phyloP scores from a whole-genome alignment of 2,329 filamentous ascomycete species.

The Fusarium sp. region DNA sequence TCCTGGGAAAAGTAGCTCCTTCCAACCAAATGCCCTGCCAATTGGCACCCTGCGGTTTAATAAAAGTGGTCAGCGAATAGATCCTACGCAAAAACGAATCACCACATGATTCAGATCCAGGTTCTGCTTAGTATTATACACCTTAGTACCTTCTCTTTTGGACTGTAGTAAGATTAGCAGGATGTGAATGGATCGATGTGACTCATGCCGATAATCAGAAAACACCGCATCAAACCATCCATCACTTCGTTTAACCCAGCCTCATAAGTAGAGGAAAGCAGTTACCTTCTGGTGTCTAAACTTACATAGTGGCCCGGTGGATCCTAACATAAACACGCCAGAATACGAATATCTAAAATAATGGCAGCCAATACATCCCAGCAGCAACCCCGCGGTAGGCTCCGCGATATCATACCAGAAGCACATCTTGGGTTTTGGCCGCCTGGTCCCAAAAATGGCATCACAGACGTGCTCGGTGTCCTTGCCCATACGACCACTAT shows the following conservation, averaged over 20 bases:
- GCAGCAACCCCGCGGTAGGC: not conserved
- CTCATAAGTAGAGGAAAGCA: fast-evolving
- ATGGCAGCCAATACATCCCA: not conserved
- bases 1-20: not conserved
- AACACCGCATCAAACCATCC: fast-evolving
- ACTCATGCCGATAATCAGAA: not conserved
- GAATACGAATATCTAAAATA: not conserved
- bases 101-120: not conserved
- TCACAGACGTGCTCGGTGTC: not conserved
- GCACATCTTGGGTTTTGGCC: not conserved
- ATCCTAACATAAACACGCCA: fast-evolving
- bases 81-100: not conserved
- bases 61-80: not conserved
- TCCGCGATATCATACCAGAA: not conserved
- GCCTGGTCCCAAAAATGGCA: not conserved
- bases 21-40: fast-evolving
- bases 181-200: not conserved
- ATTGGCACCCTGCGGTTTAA: not conserved
- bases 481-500: not conserved
- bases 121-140: not conserved
- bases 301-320: not conserved
- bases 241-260: fast-evolving
- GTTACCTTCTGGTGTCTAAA: fast-evolving
- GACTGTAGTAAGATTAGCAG: not conserved
- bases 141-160: not conserved